These are phyloP conservation scores for Clavariopsis aquatica DNA, from an alignment of 495 filamentous ascomycete species.

Conservation along the genomic window DNA sequence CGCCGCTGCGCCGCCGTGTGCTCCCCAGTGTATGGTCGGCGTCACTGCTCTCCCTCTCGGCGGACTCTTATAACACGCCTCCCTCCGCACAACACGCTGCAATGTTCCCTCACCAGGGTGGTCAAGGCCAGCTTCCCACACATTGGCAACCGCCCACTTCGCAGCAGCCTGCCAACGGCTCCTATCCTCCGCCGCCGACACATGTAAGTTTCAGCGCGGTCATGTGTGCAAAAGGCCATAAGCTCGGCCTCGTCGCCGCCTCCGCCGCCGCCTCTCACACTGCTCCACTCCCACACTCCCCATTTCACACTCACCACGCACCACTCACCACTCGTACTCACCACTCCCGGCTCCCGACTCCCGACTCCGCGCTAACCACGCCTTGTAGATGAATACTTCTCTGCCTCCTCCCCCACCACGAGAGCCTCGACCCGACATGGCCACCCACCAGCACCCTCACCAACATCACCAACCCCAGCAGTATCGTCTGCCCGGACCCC, in stretches of 20 bases:
- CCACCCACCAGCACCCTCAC: conserved; percentile 22
- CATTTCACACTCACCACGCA: too few species aligned
- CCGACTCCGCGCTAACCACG: conserved; percentile 19
- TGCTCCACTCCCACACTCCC: too few species aligned
- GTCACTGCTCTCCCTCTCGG: not conserved
- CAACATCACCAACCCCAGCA: conserved; percentile 20
- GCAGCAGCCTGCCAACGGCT: conserved; percentile 32
- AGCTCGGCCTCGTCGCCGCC: conserved; percentile 1
- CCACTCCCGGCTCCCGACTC: too few species aligned
- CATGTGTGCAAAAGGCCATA: conserved; percentile 13
- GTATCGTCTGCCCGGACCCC: conserved; percentile 36
- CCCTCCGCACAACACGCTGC: not conserved
- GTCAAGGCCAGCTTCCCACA: conserved; percentile 33
- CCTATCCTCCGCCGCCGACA: conserved; percentile 29
- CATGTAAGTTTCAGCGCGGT: conserved; percentile 32
- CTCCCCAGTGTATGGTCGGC: not conserved
- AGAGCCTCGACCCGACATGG: conserved; percentile 41
- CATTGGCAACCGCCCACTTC: conserved; percentile 29
- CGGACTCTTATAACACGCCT: not conserved
- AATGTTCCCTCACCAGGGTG: conserved; percentile 37
- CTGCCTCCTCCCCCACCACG: conserved; percentile 30
- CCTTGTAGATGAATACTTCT: conserved; percentile 31
- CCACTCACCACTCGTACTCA: too few species aligned
- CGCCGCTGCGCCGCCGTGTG: not conserved
- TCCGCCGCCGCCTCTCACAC: too few species aligned